These are phyloP conservation scores for Omphalotus olearius DNA, from an alignment of 1,284 basidiomycete species.

Conservation along the genomic window DNA sequence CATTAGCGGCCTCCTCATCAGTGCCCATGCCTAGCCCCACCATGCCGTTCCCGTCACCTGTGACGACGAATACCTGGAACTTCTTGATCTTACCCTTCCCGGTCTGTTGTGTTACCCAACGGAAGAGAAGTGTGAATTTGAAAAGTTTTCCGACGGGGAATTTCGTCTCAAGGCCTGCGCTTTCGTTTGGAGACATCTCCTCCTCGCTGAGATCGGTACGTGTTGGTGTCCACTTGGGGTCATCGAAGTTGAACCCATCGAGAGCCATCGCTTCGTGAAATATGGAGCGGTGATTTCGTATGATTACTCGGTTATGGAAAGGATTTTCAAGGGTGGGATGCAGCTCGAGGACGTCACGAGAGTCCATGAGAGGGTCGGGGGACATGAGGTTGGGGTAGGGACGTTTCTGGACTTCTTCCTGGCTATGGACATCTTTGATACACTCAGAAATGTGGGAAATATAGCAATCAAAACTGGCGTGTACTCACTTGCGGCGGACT, in stretches of 20 bases:
- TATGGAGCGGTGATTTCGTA: slow-evolving; percentile 58
- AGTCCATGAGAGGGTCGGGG: slow-evolving; percentile 56
- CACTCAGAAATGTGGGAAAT: not conserved
- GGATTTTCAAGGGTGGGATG: slow-evolving; percentile 45
- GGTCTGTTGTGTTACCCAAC: slow-evolving; percentile 77
- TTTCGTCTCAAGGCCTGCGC: slow-evolving; percentile 16
- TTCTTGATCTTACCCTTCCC: slow-evolving; percentile 81
- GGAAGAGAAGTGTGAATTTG: slow-evolving; percentile 53
- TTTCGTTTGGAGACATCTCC: slow-evolving; percentile 22
- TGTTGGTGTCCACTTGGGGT: slow-evolving; percentile 19
- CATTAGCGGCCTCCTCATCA: slow-evolving; percentile 53
- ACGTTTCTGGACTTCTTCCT: slow-evolving; percentile 4
- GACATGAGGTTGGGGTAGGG: slow-evolving; percentile 55
- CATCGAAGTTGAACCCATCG: slow-evolving; percentile 25
- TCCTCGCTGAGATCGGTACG: slow-evolving; percentile 29
- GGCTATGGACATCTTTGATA: slow-evolving; percentile 10
- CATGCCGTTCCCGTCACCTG: slow-evolving; percentile 84
- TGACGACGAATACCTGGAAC: slow-evolving; percentile 68
- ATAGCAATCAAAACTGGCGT: not conserved
- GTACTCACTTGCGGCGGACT: not conserved
- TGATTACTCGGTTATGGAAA: slow-evolving; percentile 52
- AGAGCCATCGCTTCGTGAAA: slow-evolving; percentile 34
- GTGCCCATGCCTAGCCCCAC: slow-evolving; percentile 91
- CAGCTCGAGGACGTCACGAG: slow-evolving; percentile 47
- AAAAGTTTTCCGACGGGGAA: slow-evolving; percentile 36